These are phyloP conservation scores for Sutorius eximius DNA, from an alignment of 1,284 basidiomycete species.

Conservation along the genomic window DNA sequence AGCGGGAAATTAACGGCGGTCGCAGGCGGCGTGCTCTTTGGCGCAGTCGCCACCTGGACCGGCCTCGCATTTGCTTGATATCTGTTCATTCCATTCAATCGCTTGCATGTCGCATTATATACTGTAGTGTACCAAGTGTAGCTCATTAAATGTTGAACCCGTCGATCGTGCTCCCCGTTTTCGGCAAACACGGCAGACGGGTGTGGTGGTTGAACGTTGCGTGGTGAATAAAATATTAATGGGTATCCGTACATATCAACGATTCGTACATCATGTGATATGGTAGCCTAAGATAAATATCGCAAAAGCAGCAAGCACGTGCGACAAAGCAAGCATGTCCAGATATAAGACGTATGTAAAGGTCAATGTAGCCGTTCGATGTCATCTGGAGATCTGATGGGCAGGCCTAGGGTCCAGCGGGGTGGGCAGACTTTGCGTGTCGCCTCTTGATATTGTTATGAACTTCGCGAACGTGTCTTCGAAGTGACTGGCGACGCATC, in stretches of 20 bases:
- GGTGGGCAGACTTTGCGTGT: not conserved
- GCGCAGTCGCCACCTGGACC: slow-evolving; percentile 39
- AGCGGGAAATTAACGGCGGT: slow-evolving; percentile 31
- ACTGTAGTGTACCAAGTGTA: not conserved
- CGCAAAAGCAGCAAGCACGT: not conserved
- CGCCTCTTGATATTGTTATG: slow-evolving; percentile 21
- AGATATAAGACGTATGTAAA: not conserved
- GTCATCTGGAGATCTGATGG: not conserved
- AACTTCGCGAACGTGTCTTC: slow-evolving; percentile 19
- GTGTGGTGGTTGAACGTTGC: not conserved
- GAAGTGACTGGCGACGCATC: slow-evolving; percentile 22
- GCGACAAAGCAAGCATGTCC: not conserved
- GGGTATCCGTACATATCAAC: not conserved
- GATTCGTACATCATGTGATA: not conserved
- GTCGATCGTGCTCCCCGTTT: slow-evolving; percentile 6
- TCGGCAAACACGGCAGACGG: not conserved
- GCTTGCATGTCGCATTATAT: not conserved
- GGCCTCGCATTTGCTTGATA: slow-evolving; percentile 36
- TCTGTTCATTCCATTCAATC: not conserved
- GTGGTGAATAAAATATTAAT: slow-evolving; percentile 1
- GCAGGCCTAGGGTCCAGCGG: not conserved
- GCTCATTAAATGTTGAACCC: not conserved
- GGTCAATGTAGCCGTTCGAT: not conserved
- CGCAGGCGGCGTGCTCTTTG: slow-evolving; percentile 38
- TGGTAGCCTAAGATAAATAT: slow-evolving; percentile 1